Conservation (phyloP, 306 rosid genomes). For the Trifolium pratense region DNA sequence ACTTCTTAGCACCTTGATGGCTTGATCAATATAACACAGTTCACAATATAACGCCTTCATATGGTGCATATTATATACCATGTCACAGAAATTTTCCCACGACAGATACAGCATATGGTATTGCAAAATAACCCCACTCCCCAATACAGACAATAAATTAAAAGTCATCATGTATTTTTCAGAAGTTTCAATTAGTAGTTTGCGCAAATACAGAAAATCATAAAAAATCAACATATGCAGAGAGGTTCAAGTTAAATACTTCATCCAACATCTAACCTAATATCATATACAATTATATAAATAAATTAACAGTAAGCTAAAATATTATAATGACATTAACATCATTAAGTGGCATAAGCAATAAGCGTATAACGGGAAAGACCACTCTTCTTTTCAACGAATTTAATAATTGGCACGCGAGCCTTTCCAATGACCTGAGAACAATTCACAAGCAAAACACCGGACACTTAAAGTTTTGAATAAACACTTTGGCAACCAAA, state of each 20-base stretch:
- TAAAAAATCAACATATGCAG: too few species aligned
- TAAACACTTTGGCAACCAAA: neutral
- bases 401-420: too few species aligned
- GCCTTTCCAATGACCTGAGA: conserved; percentile 85
- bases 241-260: conserved; percentile 30
- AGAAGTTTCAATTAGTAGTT: conserved; percentile 2
- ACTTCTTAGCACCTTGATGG: neutral
- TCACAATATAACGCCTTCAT: conserved; percentile 14
- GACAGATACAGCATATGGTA: neutral
- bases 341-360: neutral
- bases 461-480: conserved; percentile 10
- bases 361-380: conserved; percentile 48
- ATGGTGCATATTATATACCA: conserved; percentile 14
- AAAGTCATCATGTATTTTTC: conserved; percentile 27
- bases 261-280: conserved; percentile 29
- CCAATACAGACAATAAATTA: neutral
- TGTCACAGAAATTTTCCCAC: neutral
- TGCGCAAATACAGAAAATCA: too few species aligned
- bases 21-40: neutral
- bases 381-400: conserved; percentile 80
- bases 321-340: neutral
- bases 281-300: neutral
- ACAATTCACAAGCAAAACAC: conserved; percentile 37
- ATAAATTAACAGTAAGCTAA: neutral
- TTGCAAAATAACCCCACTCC: conserved; percentile 15